A percentile compares a stretch with the other conserved stretches of the same genome.
phyloP scores from a whole-genome alignment of 208 protist species.

The Jaenimonas drosophilae region DNA sequence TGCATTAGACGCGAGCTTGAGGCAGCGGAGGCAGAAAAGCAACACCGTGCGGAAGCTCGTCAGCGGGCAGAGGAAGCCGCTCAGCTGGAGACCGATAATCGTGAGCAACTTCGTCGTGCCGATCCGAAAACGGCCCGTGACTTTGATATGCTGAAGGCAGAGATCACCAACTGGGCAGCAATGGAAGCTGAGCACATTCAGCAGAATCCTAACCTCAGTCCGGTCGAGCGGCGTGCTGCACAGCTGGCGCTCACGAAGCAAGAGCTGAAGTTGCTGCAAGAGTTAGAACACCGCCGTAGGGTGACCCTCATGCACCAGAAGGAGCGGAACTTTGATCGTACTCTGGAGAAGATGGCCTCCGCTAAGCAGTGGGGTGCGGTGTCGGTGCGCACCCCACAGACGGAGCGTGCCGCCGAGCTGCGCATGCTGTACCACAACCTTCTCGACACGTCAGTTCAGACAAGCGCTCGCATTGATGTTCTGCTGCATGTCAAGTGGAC shows the following conservation, averaged over 20 bases:
- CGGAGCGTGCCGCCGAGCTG: slow-evolving; percentile 91
- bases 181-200: slow-evolving; percentile 76
- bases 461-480: slow-evolving; percentile 86
- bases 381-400: slow-evolving; percentile 84
- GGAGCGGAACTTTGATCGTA: slow-evolving; percentile 45
- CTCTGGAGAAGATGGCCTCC: slow-evolving; percentile 64
- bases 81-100: slow-evolving; percentile 44
- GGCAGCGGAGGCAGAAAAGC: slow-evolving; percentile 38
- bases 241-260: slow-evolving; percentile 89
- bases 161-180: slow-evolving; percentile 86
- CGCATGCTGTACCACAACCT: slow-evolving; percentile 86
- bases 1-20: slow-evolving; percentile 45
- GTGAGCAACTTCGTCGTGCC: slow-evolving; percentile 81
- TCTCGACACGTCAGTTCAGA: slow-evolving; percentile 7
- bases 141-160: slow-evolving; percentile 89
- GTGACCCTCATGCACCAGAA: slow-evolving; percentile 49
- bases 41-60: slow-evolving; percentile 34
- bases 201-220: slow-evolving; percentile 20
- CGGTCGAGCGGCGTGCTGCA: slow-evolving; percentile 44
- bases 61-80: slow-evolving; percentile 55
- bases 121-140: slow-evolving; percentile 87
- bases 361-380: slow-evolving; percentile 78
- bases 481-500: slow-evolving; percentile 96
- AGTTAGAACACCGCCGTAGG: slow-evolving; percentile 89
- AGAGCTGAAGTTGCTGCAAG: slow-evolving; percentile 93